These are phyloP conservation scores for Agaricus subrufescens DNA, from an alignment of 768 basidiomycete species.

Conservation along the genomic window DNA sequence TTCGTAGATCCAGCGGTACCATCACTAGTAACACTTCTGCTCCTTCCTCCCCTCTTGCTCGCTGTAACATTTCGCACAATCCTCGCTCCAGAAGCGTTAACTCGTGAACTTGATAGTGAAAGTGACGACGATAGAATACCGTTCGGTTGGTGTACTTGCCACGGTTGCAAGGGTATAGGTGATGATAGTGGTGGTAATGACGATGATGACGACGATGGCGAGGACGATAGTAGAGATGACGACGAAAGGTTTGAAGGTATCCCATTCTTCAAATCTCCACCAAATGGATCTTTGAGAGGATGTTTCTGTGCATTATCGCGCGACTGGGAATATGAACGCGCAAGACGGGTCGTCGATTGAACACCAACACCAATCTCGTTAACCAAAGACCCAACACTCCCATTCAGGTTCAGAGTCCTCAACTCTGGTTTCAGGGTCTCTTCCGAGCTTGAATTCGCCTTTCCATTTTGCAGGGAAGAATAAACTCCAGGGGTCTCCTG, in stretches of 20 bases:
- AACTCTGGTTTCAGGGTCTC: constrained; percentile 60
- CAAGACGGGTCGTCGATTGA: constrained; percentile 9
- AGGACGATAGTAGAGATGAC: no score
- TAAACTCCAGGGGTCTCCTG: constrained; percentile 24
- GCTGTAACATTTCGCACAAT: constrained; percentile 52
- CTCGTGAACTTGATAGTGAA: constrained; percentile 6
- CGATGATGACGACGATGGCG: no score
- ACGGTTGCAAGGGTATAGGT: constrained; percentile 12
- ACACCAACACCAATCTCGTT: constrained; percentile 40
- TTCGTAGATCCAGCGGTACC: not conserved
- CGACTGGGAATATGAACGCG: not conserved
- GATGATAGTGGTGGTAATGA: constrained; percentile 2
- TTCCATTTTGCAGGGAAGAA: constrained; percentile 1
- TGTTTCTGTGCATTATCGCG: not conserved
- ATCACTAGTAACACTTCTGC: constrained; percentile 24
- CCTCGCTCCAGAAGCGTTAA: constrained; percentile 25
- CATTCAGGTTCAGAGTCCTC: constrained; percentile 38
- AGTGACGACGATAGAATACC: not conserved
- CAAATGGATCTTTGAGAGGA: not conserved
- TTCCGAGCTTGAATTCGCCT: constrained; percentile 38
- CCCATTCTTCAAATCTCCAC: constrained; percentile 14
- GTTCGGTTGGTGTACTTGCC: not conserved
- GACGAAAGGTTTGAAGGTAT: constrained; percentile 5
- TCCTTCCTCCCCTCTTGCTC: constrained; percentile 32
- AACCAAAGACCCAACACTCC: constrained; percentile 43